Conservation (phyloP, 768 basidiomycete genomes). For the Suillus hirtellus region DNA sequence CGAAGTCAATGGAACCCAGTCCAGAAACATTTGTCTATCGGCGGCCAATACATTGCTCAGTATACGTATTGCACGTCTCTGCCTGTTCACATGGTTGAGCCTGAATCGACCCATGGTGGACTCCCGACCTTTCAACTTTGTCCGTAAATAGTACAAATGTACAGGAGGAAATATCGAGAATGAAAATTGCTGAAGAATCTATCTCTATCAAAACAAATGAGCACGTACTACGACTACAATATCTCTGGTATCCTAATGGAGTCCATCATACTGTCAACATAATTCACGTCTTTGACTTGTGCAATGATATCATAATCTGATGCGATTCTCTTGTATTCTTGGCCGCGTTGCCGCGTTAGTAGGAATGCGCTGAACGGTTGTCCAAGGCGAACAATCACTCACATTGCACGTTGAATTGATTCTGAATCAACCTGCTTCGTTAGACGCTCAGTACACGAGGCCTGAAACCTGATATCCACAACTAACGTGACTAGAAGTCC, state of each 20-base stretch:
- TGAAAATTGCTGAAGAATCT: no score
- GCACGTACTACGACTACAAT: background rate
- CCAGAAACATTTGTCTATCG: no score
- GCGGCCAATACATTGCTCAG: no score
- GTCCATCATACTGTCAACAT: background rate
- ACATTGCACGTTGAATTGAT: background rate
- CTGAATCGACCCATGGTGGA: no score
- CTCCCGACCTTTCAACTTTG: no score
- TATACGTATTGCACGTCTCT: no score
- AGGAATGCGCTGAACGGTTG: background rate
- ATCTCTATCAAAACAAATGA: no score
- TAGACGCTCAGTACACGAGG: background rate
- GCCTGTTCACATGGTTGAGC: no score
- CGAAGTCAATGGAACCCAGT: no score
- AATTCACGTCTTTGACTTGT: background rate
- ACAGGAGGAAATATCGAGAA: no score
- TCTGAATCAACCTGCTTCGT: background rate
- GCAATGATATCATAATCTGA: background rate
- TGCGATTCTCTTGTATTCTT: background rate
- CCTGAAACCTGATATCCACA: background rate
- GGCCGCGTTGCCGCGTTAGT: background rate
- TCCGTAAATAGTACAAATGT: no score
- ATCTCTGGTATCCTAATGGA: background rate
- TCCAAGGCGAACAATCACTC: background rate
- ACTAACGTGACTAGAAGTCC: background rate